Percentiles rank a stretch among this genome's conserved stretches.
phyloP scores from a whole-genome alignment of 2,329 filamentous ascomycete genomes.

The Lasiodiplodia gonubiensis region DNA sequence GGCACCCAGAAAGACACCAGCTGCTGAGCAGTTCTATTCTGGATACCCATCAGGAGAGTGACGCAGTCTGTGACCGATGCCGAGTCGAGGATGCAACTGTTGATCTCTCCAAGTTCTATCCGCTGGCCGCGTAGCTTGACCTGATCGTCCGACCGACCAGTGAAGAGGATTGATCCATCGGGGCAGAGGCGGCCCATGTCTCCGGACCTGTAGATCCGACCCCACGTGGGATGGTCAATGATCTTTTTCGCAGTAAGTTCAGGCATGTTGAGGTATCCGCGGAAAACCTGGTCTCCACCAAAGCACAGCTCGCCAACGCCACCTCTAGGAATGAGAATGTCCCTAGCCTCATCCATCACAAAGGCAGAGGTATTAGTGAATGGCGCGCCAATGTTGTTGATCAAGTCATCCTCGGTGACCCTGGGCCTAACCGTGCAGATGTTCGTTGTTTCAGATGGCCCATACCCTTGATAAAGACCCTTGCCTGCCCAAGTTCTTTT shows the following conservation, averaged over 20 bases:
- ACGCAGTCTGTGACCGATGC: slow-evolving; percentile 64
- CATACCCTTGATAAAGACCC: slow-evolving; percentile 80
- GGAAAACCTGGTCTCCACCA: slow-evolving; percentile 78
- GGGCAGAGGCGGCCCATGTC: slow-evolving; percentile 80
- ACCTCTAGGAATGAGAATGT: slow-evolving; percentile 65
- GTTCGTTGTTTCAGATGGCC: slow-evolving; percentile 85
- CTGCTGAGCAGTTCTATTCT: slow-evolving; percentile 52
- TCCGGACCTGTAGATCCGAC: slow-evolving; percentile 80
- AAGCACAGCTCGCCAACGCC: slow-evolving; percentile 85
- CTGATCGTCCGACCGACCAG: slow-evolving; percentile 77
- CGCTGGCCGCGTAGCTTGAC: slow-evolving; percentile 81
- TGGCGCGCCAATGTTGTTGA: slow-evolving; percentile 77
- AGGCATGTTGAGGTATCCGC: slow-evolving; percentile 73
- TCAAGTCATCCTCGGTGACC: slow-evolving; percentile 62
- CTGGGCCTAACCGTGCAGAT: slow-evolving; percentile 76
- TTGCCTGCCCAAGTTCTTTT: slow-evolving; percentile 70
- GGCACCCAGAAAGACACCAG: slow-evolving; percentile 75
- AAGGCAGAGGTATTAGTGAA: slow-evolving; percentile 79
- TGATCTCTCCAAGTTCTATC: slow-evolving; percentile 80
- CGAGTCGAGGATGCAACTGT: slow-evolving; percentile 62
- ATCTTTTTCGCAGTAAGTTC: slow-evolving; percentile 70
- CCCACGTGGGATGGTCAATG: slow-evolving; percentile 69
- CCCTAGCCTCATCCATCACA: slow-evolving; percentile 56
- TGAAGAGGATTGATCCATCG: slow-evolving; percentile 75
- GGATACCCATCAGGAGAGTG: slow-evolving; percentile 62